A percentile compares a stretch with the other conserved stretches of the same genome.
Evolutionary conservation across 2,329 filamentous ascomycete genomes (phyloP).

Genomic region (Alternaria sp.): DNA sequence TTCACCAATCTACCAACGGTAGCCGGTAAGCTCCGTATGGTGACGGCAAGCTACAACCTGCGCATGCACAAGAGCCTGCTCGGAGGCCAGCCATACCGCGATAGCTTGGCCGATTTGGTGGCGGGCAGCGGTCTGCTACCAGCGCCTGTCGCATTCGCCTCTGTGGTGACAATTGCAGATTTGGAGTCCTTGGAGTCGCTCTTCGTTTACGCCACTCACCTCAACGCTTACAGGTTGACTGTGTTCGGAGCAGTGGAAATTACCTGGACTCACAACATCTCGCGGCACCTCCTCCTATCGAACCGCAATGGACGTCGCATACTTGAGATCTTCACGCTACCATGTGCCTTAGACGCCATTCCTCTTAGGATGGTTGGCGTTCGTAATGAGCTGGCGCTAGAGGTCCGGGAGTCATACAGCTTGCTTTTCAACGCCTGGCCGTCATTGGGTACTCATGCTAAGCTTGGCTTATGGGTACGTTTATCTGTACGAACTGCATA

Average conservation of each 20-base stretch:
- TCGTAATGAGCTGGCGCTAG: conserved; percentile 14
- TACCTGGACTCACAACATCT: conserved; percentile 27
- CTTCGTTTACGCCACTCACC: background rate
- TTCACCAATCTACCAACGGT: background rate
- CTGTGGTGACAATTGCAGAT: background rate
- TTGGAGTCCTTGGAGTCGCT: background rate
- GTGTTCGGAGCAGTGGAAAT: conserved; percentile 23
- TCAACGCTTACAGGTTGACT: conserved; percentile 27
- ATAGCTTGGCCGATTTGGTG: background rate
- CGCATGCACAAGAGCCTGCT: background rate
- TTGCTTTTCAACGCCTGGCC: conserved; percentile 28
- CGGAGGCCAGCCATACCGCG: background rate
- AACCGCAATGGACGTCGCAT: conserved; percentile 13
- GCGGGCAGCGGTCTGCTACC: background rate
- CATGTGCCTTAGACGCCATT: conserved; percentile 21
- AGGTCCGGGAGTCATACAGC: conserved; percentile 27
- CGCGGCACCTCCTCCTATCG: conserved; percentile 24
- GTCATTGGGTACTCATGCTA: background rate
- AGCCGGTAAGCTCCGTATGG: background rate
- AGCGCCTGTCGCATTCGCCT: background rate
- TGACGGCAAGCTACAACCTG: background rate
- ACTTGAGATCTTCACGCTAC: conserved; percentile 24
- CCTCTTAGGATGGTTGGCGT: background rate
- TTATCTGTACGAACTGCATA: background rate
- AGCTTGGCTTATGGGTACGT: background rate